These are phyloP conservation scores for Didymella glomerata DNA, from an alignment of 2,329 filamentous ascomycete species.

Conservation along the genomic window DNA sequence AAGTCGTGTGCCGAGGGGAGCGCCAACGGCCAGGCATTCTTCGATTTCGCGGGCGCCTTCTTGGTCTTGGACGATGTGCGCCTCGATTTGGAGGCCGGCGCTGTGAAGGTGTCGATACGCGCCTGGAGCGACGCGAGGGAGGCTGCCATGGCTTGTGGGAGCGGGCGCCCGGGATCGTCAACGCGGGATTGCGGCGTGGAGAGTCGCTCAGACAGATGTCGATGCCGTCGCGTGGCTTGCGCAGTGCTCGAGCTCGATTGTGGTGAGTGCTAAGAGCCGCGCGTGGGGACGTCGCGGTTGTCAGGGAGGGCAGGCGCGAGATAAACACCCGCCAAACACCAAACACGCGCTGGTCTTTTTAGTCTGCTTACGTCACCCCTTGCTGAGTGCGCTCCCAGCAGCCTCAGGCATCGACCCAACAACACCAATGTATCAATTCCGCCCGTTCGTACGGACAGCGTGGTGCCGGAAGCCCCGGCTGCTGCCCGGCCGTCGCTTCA, in stretches of 20 bases:
- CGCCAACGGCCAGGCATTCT: conserved; percentile 77
- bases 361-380: conserved; percentile 37
- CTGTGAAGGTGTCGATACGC: conserved; percentile 82
- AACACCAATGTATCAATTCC: conserved; percentile 46
- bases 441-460: conserved; percentile 40
- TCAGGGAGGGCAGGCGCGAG: conserved; percentile 27
- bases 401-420: conserved; percentile 30
- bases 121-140: conserved; percentile 72
- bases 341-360: conserved; percentile 16
- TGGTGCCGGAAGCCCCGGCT: conserved; percentile 38
- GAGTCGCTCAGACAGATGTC: neutral
- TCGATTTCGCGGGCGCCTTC: conserved; percentile 55
- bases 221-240: neutral
- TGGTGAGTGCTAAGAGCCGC: conserved; percentile 11
- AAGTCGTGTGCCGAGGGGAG: conserved; percentile 75
- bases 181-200: neutral
- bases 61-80: conserved; percentile 71
- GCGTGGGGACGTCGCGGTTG: conserved; percentile 18
- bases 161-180: neutral
- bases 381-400: conserved; percentile 28
- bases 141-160: conserved; percentile 35
- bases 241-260: conserved; percentile 8
- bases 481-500: conserved; percentile 34
- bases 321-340: conserved; percentile 25
- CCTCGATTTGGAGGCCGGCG: conserved; percentile 69